Percentiles rank a stretch among this genome's conserved stretches.
Evolutionary conservation across 2,329 filamentous ascomycete genomes (phyloP).

Genomic region (Penicillium capsulatum): DNA sequence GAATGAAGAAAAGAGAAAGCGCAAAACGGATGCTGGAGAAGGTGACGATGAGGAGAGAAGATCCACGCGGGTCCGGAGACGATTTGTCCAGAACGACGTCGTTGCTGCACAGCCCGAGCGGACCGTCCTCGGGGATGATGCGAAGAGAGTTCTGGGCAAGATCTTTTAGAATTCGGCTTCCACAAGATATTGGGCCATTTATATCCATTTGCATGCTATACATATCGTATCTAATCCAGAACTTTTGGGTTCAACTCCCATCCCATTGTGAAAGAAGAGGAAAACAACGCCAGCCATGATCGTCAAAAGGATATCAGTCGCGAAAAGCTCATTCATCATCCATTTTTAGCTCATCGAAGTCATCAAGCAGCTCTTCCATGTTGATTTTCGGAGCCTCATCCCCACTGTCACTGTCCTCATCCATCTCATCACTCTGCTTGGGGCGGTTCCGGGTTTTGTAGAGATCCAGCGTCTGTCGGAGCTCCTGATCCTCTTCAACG

Average conservation of each 20-base stretch:
- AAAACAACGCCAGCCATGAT: slow-evolving; percentile 28
- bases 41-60: slow-evolving; percentile 13
- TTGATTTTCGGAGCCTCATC: slow-evolving; percentile 66
- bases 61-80: slow-evolving; percentile 28
- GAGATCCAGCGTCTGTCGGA: slow-evolving; percentile 75
- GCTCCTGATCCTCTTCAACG: slow-evolving; percentile 90
- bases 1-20: slow-evolving; percentile 39
- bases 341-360: slow-evolving; percentile 46
- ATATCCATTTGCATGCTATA: slow-evolving; percentile 2
- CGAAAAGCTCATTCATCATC: slow-evolving; percentile 44
- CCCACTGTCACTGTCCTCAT: slow-evolving; percentile 56
- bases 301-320: slow-evolving; percentile 24
- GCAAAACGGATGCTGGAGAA: slow-evolving; percentile 20
- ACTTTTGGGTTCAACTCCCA: slow-evolving; percentile 2
- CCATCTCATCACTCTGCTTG: slow-evolving; percentile 47
- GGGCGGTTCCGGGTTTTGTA: slow-evolving; percentile 64
- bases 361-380: slow-evolving; percentile 56
- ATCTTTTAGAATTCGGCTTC: slow-evolving; percentile 37
- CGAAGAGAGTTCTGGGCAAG: slow-evolving; percentile 45
- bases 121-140: slow-evolving; percentile 33
- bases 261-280: background rate
- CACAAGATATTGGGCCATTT: slow-evolving; percentile 2
- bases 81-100: slow-evolving; percentile 45
- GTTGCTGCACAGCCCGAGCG: slow-evolving; percentile 26
- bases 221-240: background rate